Percentiles rank a stretch among this genome's conserved stretches.
Conservation (phyloP, 1,139 yeast species). For the Hemisphaericaspora xylofermentans region DNA sequence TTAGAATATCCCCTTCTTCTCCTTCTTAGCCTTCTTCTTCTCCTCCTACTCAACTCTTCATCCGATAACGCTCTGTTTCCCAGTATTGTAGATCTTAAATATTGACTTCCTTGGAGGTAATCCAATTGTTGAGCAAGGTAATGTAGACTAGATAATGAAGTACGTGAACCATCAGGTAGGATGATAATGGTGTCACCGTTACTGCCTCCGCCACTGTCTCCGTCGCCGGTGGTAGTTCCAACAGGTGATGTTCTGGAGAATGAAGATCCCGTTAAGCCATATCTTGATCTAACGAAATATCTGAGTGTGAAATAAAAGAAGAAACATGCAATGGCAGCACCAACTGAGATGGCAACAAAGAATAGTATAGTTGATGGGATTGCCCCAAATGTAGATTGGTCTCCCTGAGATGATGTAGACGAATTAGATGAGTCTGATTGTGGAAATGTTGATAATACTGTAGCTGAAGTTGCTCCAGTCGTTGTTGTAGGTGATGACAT, state of each 20-base stretch:
- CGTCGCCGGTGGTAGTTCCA: neutral
- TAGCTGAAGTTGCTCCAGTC: too few species aligned
- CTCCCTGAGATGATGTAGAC: neutral
- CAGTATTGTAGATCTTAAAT: slow-evolving; percentile 21
- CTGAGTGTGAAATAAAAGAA: slow-evolving; percentile 60
- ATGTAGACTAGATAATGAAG: neutral
- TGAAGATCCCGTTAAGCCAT: slow-evolving; percentile 54
- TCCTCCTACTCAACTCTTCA: slow-evolving; percentile 14
- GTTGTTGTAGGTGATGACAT: too few species aligned
- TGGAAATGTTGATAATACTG: too few species aligned
- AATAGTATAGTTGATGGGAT: slow-evolving; percentile 62
- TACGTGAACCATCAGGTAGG: neutral
- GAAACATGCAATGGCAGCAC: slow-evolving; percentile 52
- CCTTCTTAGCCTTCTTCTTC: slow-evolving; percentile 29
- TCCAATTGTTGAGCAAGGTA: slow-evolving; percentile 29
- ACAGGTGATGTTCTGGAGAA: slow-evolving; percentile 1
- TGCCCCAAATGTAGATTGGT: slow-evolving; percentile 14
- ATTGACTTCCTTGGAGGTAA: slow-evolving; percentile 33
- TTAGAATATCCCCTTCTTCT: slow-evolving; percentile 40
- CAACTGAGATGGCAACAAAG: slow-evolving; percentile 63
- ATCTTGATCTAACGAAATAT: slow-evolving; percentile 55
- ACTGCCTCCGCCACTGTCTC: neutral
- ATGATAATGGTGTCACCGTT: neutral
- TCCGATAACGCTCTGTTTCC: slow-evolving; percentile 3
- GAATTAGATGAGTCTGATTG: neutral